These are phyloP conservation scores for Brachypodium distachyon DNA, from an alignment of 202 grass and related monocot genomes.

Conservation along the genomic window DNA sequence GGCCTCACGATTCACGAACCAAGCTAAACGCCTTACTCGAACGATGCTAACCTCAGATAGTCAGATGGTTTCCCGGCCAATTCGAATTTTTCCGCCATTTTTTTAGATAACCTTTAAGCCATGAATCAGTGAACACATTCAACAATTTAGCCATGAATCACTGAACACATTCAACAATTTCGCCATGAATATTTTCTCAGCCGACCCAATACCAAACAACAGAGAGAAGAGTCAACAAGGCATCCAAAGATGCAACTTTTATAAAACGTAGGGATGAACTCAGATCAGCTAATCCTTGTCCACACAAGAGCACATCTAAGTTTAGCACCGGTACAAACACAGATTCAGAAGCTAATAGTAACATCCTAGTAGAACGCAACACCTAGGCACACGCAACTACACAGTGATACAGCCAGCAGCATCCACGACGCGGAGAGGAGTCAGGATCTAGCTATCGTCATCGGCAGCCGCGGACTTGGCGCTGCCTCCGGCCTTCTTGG, in stretches of 20 bases:
- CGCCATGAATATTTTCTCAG: background rate
- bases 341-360: background rate
- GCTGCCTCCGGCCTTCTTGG: slow-evolving; percentile 51
- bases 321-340: background rate
- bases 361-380: background rate
- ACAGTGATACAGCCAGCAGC: slow-evolving; percentile 6
- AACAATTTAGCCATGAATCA: too few species aligned
- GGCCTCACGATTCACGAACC: too few species aligned
- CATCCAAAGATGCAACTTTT: background rate
- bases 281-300: background rate
- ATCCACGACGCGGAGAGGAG: background rate
- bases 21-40: too few species aligned
- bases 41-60: too few species aligned
- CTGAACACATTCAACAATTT: background rate
- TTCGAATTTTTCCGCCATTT: too few species aligned
- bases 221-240: background rate
- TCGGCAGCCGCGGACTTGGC: slow-evolving; percentile 59
- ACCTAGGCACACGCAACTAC: slow-evolving; percentile 15
- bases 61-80: too few species aligned
- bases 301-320: background rate
- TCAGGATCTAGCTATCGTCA: slow-evolving; percentile 46
- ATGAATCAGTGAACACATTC: background rate
- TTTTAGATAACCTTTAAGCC: too few species aligned
- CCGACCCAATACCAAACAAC: too few species aligned
- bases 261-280: slow-evolving; percentile 20